Base-by-base conservation (phyloP, 164 flowering plant species). In the Aristolochia californica region DNA sequence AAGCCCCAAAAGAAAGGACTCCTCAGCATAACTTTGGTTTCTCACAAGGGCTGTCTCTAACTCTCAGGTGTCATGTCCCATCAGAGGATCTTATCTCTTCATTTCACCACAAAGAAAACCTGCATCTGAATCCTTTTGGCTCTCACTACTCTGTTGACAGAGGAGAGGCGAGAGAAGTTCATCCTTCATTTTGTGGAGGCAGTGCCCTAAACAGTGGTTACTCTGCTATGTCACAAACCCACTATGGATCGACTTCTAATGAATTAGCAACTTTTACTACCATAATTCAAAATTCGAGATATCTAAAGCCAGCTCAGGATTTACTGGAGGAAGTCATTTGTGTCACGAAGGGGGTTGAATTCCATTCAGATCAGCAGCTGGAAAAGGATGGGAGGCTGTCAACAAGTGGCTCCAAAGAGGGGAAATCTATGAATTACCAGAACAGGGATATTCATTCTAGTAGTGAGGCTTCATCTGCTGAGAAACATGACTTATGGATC, bases 301-400 rank as follows among this genome's bases (percentile, higher is more conserved):
- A 74, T 59, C 60, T 85, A 16, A 82, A 69, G 64, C 77, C 95
- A 38, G 74, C 79, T 47, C 91, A 80, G 65, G 71, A 72, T 38
- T 77, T 90, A 51, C 80, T 90, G 15, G 78, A 81, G 58, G 94
- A 90, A 74, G 63, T 72, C 45, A 85, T 80, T 53, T 71, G 69
- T 63, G 71, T 78, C 18, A 74, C 74, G 11, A 77, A 65, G 5
- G 74, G 53, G 14, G 55, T 75, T 16, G 83, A 81, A 13, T 63
- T 66, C 0, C 67, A 68, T 59, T 71, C 75, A 56, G 81, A 80
- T 45, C 72, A 64, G 62, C 62, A 30, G 25, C n/a, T 25, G 23
- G 53, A 22, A 1, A 54, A 64, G 65, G 43, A 65, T 70, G 7
- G 53, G 70, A 59, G 80, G 80, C 53, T 66, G 66, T 51, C 45